phyloP scores from a whole-genome alignment of 169 alveolate species.

The Babesia ovis region DNA sequence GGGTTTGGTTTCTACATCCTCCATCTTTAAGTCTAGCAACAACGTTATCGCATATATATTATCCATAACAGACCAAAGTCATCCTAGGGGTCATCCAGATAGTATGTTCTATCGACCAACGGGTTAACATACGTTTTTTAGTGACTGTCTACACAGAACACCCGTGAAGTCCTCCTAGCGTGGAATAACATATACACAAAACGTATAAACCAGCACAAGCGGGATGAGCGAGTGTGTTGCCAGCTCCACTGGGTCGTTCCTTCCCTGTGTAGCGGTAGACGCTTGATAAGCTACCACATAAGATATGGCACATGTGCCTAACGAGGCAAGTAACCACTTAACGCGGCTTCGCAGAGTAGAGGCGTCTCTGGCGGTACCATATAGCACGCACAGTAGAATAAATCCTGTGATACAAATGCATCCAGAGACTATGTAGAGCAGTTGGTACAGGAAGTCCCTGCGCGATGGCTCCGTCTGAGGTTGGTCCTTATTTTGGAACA shows the following conservation, averaged over 20 bases:
- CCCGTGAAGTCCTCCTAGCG: no score
- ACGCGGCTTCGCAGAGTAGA: conserved; percentile 3
- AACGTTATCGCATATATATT: no score
- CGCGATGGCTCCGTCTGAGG: background rate
- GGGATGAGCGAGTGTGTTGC: no score
- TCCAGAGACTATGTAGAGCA: background rate
- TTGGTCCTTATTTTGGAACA: background rate
- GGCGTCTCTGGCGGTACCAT: background rate
- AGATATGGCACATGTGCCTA: conserved; percentile 17
- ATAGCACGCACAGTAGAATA: background rate
- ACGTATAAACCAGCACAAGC: no score
- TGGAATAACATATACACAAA: no score
- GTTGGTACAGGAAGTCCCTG: background rate
- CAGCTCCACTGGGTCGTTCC: no score
- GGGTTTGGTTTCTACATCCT: conserved; percentile 14
- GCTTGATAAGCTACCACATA: background rate
- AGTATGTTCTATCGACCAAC: no score
- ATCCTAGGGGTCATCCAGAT: no score
- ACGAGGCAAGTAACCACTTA: conserved; percentile 3
- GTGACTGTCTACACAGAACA: no score
- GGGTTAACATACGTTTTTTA: no score
- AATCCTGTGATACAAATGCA: background rate
- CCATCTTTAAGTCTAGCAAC: no score
- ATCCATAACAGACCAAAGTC: no score
- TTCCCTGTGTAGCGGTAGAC: background rate